Evolutionary conservation across 1,284 basidiomycete species (phyloP), one percentile per base, ranked within the genome.

Genomic region (Gastroboletus turbinatus): DNA sequence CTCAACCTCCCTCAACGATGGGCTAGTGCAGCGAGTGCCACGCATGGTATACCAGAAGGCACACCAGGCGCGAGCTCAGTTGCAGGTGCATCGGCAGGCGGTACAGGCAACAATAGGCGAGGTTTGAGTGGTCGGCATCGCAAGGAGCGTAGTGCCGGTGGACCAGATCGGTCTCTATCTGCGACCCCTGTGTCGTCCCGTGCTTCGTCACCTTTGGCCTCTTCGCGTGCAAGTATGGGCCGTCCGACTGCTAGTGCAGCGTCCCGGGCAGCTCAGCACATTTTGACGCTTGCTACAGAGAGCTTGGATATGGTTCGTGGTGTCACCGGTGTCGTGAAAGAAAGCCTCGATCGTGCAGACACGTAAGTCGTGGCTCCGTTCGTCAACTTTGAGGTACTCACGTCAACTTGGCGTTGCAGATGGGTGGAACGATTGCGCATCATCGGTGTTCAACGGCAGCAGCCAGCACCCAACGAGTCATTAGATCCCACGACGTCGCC

Each of bases 291-390:
- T 11, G 92, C 94, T 19, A 92, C 90, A 25, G 94, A 96, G 76
- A 92, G 90, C 67, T 71, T 96, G 70, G 93, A 96, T 67, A 95
- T 96, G 88, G 85, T 96, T 77, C 80, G 88, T 38, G 86, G 90
- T 36, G 91, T 96, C 23, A 93, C 92, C 10, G 81, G 83, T 3
- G 91, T 96, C 21, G 90, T 96, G 64, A 89, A 87, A 65, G 94
- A 96, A 60, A 92, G 87, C 60, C 77, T 96, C 67, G 93, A 95
- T 66, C 80, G 89, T 50, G 94, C 94, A 32, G 94, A 96, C 70
- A 81, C 87, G 81, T 95, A 74, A 63, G 90, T 87, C 7, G 33
- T 59, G 23, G 14, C 53, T 30, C 42, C 27, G 23, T 46, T 45
- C 47, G 27, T 35, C 21, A 27, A 50, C 40, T 33, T 40, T 52